Evolutionary conservation across 1,139 yeast genomes (phyloP).

Genomic region (Kodamaea alishanica): DNA sequence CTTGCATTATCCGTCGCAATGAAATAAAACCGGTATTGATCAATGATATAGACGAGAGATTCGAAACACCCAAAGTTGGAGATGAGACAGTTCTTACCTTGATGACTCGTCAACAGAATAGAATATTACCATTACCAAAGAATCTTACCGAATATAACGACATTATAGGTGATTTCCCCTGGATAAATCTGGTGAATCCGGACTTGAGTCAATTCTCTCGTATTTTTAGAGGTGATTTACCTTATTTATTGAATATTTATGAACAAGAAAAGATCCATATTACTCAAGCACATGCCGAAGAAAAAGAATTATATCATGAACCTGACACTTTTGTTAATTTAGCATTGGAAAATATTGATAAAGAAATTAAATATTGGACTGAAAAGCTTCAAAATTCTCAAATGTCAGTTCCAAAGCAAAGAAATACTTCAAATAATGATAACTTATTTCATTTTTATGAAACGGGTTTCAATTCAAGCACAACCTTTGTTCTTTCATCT

Average conservation of each 20-base stretch:
- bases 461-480: conserved; percentile 65
- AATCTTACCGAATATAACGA: conserved; percentile 25
- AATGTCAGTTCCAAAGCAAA: neutral
- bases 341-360: conserved; percentile 57
- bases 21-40: conserved; percentile 71
- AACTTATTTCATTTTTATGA: conserved; percentile 52
- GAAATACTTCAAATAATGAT: neutral
- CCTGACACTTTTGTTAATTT: conserved; percentile 52
- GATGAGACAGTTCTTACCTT: conserved; percentile 60
- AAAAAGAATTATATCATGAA: conserved; percentile 56
- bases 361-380: conserved; percentile 39
- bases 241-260: conserved; percentile 51
- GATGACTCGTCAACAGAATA: conserved; percentile 65
- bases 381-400: neutral
- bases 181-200: conserved; percentile 20
- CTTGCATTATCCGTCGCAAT: conserved; percentile 55
- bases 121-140: conserved; percentile 62
- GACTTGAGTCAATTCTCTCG: conserved; percentile 41
- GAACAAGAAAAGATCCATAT: conserved; percentile 55
- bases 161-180: conserved; percentile 30
- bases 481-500: conserved; percentile 68
- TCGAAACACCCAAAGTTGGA: conserved; percentile 59
- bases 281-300: conserved; percentile 48
- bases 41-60: conserved; percentile 49
- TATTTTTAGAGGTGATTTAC: conserved; percentile 59